Percentiles rank a stretch among this genome's conserved stretches.
These are phyloP conservation scores for Apiospora phragmitis DNA, from an alignment of 2,329 filamentous ascomycete species.

Conservation along the genomic window DNA sequence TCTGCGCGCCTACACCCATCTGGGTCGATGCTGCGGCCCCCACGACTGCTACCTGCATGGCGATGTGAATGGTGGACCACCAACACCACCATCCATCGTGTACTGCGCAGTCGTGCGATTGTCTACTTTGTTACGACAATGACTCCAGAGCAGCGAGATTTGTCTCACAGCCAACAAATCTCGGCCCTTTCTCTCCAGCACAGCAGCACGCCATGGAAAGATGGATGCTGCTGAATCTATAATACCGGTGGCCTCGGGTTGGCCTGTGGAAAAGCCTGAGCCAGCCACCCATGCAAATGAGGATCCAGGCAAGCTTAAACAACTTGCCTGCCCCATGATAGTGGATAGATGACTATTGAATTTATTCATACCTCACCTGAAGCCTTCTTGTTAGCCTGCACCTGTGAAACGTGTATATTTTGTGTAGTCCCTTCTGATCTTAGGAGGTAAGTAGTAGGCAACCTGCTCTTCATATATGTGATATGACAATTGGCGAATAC, in stretches of 20 bases:
- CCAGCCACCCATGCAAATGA: slow-evolving; percentile 20
- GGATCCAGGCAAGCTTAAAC: slow-evolving; percentile 29
- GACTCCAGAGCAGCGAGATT: slow-evolving; percentile 14
- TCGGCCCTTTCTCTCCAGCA: slow-evolving; percentile 26
- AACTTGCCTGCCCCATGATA: slow-evolving; percentile 27
- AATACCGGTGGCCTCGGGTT: slow-evolving; percentile 14
- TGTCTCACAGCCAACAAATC: slow-evolving; percentile 9
- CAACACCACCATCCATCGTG: slow-evolving; percentile 15
- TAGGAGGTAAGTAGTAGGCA: not conserved
- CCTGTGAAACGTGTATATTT: not conserved
- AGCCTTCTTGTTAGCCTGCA: not conserved
- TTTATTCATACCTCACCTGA: slow-evolving; percentile 38
- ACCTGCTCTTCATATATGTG: too few relatives aligned
- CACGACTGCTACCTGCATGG: slow-evolving; percentile 28
- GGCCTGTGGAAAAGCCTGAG: slow-evolving; percentile 16
- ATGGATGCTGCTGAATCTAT: slow-evolving; percentile 1
- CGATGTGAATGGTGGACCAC: slow-evolving; percentile 6
- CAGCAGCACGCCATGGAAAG: slow-evolving; percentile 18
- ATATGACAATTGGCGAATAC: not conserved
- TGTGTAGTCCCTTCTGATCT: slow-evolving; percentile 17
- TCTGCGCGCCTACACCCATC: slow-evolving; percentile 33
- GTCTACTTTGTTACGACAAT: slow-evolving; percentile 31
- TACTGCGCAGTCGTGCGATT: slow-evolving; percentile 24
- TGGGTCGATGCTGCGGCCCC: slow-evolving; percentile 58
- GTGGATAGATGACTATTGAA: slow-evolving; percentile 53